Conservation (phyloP, 106 monocot genomes). For the Dendrobium huoshanense region DNA sequence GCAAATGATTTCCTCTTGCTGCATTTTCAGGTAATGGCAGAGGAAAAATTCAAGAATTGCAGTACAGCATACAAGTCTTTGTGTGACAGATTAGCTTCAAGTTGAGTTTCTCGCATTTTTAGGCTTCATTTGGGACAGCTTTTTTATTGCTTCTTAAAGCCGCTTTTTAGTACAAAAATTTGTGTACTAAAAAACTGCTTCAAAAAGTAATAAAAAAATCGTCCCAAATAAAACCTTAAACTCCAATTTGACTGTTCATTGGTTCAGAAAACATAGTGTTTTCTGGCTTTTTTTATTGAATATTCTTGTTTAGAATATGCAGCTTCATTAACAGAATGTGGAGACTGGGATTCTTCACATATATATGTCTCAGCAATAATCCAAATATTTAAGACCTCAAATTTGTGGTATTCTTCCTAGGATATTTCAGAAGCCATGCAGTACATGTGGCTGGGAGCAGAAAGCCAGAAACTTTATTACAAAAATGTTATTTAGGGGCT, state of each 20-base stretch:
- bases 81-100: slow-evolving; percentile 45
- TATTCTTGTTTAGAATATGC: not conserved
- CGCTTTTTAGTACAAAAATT: no score
- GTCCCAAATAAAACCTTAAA: no score
- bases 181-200: no score
- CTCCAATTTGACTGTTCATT: no score
- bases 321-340: no score
- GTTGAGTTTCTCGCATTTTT: not conserved
- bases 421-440: not conserved
- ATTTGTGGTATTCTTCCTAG: not conserved
- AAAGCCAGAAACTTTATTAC: no score
- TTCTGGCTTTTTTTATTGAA: not conserved
- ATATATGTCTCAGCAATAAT: not conserved
- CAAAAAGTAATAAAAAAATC: no score
- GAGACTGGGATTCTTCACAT: no score
- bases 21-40: slow-evolving; percentile 53
- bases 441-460: not conserved
- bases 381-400: not conserved
- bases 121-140: no score
- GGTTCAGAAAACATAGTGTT: not conserved
- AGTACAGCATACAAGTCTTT: slow-evolving; percentile 77
- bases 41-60: slow-evolving; percentile 91
- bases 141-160: no score
- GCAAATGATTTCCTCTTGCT: not conserved
- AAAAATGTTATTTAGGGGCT: not conserved